phyloP scores from a whole-genome alignment of 345 rosid species.

The Citrus mangshanensis region DNA sequence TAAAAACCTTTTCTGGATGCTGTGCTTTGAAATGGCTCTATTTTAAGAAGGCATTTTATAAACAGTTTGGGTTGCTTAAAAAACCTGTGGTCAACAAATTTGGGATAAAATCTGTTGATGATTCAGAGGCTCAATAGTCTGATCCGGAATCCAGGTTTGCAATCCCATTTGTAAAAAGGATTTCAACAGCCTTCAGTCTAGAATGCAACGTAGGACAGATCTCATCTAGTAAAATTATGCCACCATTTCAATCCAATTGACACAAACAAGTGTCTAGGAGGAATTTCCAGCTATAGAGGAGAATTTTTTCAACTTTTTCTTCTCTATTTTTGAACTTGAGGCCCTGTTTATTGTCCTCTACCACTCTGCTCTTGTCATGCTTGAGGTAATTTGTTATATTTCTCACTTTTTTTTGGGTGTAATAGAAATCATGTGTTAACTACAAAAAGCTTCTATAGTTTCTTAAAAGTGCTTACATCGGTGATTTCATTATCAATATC shows the following conservation, averaged over 20 bases:
- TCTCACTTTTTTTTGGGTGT: neutral
- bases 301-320: neutral
- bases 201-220: neutral
- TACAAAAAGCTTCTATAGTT: neutral
- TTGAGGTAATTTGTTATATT: neutral
- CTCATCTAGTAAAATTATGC: neutral
- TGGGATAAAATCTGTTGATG: constrained; percentile 16
- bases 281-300: neutral
- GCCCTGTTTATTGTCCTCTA: neutral
- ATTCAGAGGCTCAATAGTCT: constrained; percentile 20
- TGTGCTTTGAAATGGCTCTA: constrained; percentile 1
- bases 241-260: neutral
- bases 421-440: neutral
- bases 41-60: constrained; percentile 14
- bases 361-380: neutral
- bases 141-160: neutral
- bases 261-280: neutral
- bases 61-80: constrained; percentile 22
- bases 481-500: neutral
- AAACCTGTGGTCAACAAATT: constrained; percentile 20
- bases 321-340: neutral
- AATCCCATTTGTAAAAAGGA: constrained; percentile 9
- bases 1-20: neutral
- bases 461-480: neutral
- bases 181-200: neutral